phyloP scores from a whole-genome alignment of 371 early-diverging fungal genomes.

The Apophysomyces trapeziformis region DNA sequence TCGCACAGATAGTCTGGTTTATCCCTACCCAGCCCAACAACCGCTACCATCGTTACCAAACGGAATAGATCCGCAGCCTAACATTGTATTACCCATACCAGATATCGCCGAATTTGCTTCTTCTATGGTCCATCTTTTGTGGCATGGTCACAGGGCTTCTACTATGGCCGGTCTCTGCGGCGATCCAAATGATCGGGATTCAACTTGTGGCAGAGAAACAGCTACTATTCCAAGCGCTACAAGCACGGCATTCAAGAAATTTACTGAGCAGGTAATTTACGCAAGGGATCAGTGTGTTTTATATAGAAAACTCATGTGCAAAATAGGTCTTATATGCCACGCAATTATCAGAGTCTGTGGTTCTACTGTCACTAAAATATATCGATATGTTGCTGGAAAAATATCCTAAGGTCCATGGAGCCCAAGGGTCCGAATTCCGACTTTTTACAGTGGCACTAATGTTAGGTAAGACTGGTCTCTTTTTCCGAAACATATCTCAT shows the following conservation, averaged over 20 bases:
- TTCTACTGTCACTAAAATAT: constrained; percentile 62
- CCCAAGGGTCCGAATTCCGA: constrained; percentile 76
- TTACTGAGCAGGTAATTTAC: constrained; percentile 51
- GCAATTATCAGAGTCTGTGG: constrained; percentile 66
- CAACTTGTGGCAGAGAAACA: constrained; percentile 16
- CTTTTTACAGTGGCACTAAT: constrained; percentile 82
- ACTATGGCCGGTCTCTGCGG: constrained; percentile 31
- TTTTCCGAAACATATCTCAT: background rate
- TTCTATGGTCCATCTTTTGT: constrained; percentile 64
- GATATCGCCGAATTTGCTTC: constrained; percentile 66
- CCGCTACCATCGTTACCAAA: constrained; percentile 32
- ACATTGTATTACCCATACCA: constrained; percentile 28
- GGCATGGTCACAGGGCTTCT: constrained; percentile 56
- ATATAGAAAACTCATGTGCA: background rate
- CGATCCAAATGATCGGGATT: constrained; percentile 4
- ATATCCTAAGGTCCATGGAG: constrained; percentile 64
- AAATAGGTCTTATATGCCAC: constrained; percentile 57
- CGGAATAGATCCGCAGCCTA: constrained; percentile 32
- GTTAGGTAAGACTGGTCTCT: constrained; percentile 36
- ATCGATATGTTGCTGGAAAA: constrained; percentile 63
- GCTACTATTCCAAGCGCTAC: constrained; percentile 44
- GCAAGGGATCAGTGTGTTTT: background rate
- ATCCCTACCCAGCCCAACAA: background rate
- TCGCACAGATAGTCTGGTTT: background rate
- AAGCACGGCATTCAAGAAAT: constrained; percentile 57